Conservation (phyloP, 208 protist genomes). For the Leishmania braziliensis region DNA sequence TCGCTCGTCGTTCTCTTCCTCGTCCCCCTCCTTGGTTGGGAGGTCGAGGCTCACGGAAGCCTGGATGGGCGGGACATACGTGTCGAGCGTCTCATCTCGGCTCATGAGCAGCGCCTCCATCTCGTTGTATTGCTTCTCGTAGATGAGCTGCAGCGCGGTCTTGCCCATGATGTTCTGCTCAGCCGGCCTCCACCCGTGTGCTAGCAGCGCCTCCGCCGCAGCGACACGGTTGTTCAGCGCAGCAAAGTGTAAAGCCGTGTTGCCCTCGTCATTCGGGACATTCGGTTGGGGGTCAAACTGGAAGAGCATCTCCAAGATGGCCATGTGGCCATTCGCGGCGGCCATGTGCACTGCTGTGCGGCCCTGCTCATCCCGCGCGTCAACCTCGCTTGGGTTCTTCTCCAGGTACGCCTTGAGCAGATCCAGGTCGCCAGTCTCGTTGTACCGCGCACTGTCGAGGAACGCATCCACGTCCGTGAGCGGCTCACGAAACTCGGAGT, state of each 20-base stretch:
- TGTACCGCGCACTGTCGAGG: conserved; percentile 87
- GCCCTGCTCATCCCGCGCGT: conserved; percentile 70
- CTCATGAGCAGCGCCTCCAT: conserved; percentile 84
- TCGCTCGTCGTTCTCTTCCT: conserved; percentile 3
- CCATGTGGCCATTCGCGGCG: conserved; percentile 82
- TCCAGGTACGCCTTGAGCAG: conserved; percentile 54
- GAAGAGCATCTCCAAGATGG: conserved; percentile 74
- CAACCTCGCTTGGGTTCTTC: conserved; percentile 50
- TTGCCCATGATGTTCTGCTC: conserved; percentile 60
- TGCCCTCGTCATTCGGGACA: conserved; percentile 78
- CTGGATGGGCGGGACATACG: conserved; percentile 33
- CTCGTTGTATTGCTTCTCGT: conserved; percentile 78
- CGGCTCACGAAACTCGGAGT: conserved; percentile 50
- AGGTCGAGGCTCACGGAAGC: conserved; percentile 29
- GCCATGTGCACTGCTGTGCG: conserved; percentile 88
- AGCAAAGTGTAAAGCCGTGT: conserved; percentile 88
- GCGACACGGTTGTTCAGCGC: conserved; percentile 85
- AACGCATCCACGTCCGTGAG: conserved; percentile 73
- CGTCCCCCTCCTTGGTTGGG: conserved; percentile 7
- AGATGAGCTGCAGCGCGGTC: conserved; percentile 82
- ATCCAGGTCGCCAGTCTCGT: conserved; percentile 68
- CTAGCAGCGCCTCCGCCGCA: conserved; percentile 61
- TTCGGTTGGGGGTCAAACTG: conserved; percentile 62
- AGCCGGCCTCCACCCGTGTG: conserved; percentile 57
- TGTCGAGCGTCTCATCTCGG: conserved; percentile 72